Base-by-base conservation (phyloP, 805 yeast genomes). In the Candida xyloterini region DNA sequence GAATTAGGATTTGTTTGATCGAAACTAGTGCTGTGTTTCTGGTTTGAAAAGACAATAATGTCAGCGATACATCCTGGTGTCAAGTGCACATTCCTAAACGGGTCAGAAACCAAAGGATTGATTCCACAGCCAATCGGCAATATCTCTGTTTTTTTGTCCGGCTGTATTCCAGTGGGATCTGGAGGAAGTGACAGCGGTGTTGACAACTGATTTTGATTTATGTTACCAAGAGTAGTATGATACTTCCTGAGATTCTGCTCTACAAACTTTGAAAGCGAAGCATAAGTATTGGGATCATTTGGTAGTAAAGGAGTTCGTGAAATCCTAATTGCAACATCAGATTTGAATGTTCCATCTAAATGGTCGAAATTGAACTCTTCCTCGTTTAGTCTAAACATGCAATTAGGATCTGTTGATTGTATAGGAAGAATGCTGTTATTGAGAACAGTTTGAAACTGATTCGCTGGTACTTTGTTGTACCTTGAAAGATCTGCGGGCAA, bases 61-160 rank as follows among this genome's bases (percentile, higher is more conserved):
- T 38, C 30, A 3, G 61, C 50, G 9, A 71, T 43, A 47, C 81
- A 76, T 0, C 84, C 81, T 0, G 82, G 81, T 14, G 71, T 76
- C 38, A 77, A 57, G 48, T 71, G 77, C 15, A 76, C 78, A 20
- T 67, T 61, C 38, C 67, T 66, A 50, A 72, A 77, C 1, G 77
- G 74, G 50, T 78, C 84, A 4, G 78, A 71, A 29, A 59, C 44
- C 38, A 78, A 56, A 0, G 82, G 78, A 43, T 74, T 76, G 21
- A 77, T 66, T 31, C 67, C 67, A 30, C 81, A 78, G 0, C 81
- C 84, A 15, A 77, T 64, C 20, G 70, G 67, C 8, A 63, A 31
- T 4, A 60, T 50, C 33, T 66, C 71, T 0, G 62, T 48, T 34
- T 57, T 62, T 1, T 59, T 60, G 32, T 56, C 62, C 0, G 56